Evolutionary conservation across 352 stramenopile genomes (phyloP), one percentile per base, ranked within the genome.

Genomic region (Globisporangium emineosum): DNA sequence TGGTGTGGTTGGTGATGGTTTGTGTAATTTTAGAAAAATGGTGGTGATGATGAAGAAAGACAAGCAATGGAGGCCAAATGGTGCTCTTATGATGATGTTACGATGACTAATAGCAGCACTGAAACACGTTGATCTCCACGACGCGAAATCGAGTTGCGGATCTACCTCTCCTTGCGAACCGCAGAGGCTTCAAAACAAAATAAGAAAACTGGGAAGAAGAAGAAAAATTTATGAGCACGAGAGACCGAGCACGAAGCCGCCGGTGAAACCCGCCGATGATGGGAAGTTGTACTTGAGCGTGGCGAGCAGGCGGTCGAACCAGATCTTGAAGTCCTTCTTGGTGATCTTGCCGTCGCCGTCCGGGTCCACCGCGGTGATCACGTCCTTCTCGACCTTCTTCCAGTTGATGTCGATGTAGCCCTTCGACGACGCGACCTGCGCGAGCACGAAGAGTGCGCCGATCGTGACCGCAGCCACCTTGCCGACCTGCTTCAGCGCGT

Each of bases 351-450:
- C 87, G 55, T 96, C 87, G 62, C 81, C 79, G 67, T 96, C 84
- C 0, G 80, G 75, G 68, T 97, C 89, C 30, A 96, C 80, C n/a
- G 82, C 80, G 21, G 71, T 71, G 62, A 93, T 86, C 47, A 93
- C 80, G 66, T 95, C 88, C 57, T 90, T 90, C 60, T 97, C 83
- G 35, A 96, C 80, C 73, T 97, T 97, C 59, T 78, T 75, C 89
- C 88, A 97, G 68, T 96, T 89, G 62, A 97, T 93, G 62, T 95
- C 72, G 63, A 97, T 90, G 81, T 97, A 97, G 42, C 89, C 89
- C 53, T 92, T 84, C 37, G 86, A 92, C 53, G 80, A 76, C 17
- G 89, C 83, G n/a, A 82, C 47, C 67, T 84, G 63, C 23, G 78
- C 83, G 23, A 91, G 67, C 54, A 95, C 58, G 73, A 97, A 97